Evolutionary conservation across 306 rosid genomes (phyloP).

Genomic region (Trichosanthes cucumerina): DNA sequence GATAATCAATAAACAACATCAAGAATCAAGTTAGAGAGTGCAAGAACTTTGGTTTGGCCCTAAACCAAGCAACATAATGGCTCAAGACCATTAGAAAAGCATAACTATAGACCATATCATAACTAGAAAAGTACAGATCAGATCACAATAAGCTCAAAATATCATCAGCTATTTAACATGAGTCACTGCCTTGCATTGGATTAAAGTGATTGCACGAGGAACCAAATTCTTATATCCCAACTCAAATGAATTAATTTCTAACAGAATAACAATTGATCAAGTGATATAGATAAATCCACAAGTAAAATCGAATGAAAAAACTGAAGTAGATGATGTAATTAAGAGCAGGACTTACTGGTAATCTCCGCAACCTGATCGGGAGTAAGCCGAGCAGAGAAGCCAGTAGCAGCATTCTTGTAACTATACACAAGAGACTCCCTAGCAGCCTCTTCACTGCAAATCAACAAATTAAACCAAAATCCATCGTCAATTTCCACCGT

Average conservation of each 20-base stretch:
- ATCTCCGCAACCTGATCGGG: slow-evolving; percentile 41
- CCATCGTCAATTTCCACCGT: not conserved
- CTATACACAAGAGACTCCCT: slow-evolving; percentile 79
- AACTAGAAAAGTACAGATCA: not conserved
- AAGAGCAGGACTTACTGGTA: slow-evolving; percentile 22
- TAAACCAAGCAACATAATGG: not conserved
- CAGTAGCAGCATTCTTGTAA: slow-evolving; percentile 79
- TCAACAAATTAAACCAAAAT: not conserved
- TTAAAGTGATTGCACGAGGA: not conserved
- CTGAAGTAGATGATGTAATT: not conserved
- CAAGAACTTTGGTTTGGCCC: not conserved
- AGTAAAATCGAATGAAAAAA: not conserved
- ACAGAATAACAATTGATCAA: not conserved
- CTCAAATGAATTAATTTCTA: not conserved
- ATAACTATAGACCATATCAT: not conserved
- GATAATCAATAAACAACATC: not conserved
- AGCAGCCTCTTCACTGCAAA: slow-evolving; percentile 73
- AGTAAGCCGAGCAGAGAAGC: slow-evolving; percentile 90
- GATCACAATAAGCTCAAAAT: not conserved
- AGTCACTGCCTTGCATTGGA: not conserved
- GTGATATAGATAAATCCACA: not conserved
- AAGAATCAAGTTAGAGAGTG: not conserved
- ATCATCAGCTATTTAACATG: not conserved
- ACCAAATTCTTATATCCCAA: not conserved
- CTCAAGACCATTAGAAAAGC: not conserved